Conservation (phyloP, 352 stramenopile genomes). For the Peronospora farinosa region DNA sequence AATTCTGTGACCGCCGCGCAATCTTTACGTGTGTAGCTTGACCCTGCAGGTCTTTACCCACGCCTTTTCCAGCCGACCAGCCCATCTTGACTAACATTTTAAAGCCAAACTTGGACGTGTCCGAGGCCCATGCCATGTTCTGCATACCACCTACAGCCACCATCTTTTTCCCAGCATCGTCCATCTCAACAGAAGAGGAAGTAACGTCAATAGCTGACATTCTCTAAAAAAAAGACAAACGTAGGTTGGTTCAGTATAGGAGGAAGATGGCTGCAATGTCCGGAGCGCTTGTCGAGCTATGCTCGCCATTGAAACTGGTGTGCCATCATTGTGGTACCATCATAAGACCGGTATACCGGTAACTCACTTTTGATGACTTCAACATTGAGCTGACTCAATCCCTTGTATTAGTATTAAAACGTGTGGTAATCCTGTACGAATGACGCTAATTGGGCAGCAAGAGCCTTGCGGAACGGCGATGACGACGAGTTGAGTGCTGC, state of each 20-base stretch:
- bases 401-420: constrained; percentile 33
- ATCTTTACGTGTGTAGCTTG: constrained; percentile 85
- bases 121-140: constrained; percentile 84
- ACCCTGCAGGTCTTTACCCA: constrained; percentile 90
- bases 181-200: constrained; percentile 18
- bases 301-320: constrained; percentile 5
- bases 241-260: neutral
- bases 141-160: constrained; percentile 78
- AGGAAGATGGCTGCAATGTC: neutral
- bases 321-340: neutral
- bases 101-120: constrained; percentile 91
- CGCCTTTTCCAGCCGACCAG: constrained; percentile 89
- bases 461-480: constrained; percentile 57
- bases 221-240: neutral
- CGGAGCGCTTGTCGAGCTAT: constrained; percentile 16
- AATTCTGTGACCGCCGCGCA: constrained; percentile 77
- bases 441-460: constrained; percentile 38
- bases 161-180: constrained; percentile 51
- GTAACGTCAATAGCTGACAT: constrained; percentile 30
- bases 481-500: constrained; percentile 39
- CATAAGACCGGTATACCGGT: neutral
- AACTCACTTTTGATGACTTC: neutral
- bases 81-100: constrained; percentile 96
- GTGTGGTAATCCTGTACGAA: constrained; percentile 76
- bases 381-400: neutral